Percentiles rank a stretch among this genome's conserved stretches.
Evolutionary conservation across 306 rosid species (phyloP).

Genomic region (Pyrus bretschneideri): DNA sequence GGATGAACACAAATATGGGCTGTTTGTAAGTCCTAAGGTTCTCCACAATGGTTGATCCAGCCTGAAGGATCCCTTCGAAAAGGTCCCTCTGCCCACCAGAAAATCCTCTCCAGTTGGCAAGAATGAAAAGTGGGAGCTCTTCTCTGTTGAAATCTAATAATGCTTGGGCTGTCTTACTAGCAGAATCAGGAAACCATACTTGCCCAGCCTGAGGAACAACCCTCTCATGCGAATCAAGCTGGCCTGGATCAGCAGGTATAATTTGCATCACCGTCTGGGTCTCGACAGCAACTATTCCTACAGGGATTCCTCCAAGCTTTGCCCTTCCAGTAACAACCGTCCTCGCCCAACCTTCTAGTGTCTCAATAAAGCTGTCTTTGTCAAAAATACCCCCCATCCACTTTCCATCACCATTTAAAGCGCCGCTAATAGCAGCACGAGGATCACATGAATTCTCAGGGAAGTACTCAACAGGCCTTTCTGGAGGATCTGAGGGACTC

Average conservation of each 20-base stretch:
- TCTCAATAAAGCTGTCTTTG: conserved; percentile 94
- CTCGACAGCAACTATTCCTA: conserved; percentile 91
- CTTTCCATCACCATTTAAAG: conserved; percentile 50
- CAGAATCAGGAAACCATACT: conserved; percentile 99
- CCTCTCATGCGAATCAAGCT: conserved; percentile 92
- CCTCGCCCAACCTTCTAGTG: conserved; percentile 98
- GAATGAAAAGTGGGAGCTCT: conserved; percentile 91
- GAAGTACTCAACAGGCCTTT: conserved; percentile 68
- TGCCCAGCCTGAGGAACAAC: conserved; percentile 99
- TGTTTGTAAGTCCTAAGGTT: conserved; percentile 94
- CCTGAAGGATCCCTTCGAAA: conserved; percentile 98
- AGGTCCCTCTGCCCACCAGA: conserved; percentile 99
- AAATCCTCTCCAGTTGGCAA: conserved; percentile 98
- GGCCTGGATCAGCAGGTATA: conserved; percentile 99
- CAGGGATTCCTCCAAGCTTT: conserved; percentile 98
- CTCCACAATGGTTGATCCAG: conserved; percentile 98
- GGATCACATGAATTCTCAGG: conserved; percentile 97
- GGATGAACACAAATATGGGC: conserved; percentile 89
- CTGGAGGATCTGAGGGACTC: conserved; percentile 80
- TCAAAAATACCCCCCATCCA: conserved; percentile 97
- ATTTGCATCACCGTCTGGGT: conserved; percentile 97
- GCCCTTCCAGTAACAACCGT: conserved; percentile 97
- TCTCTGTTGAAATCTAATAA: conserved; percentile 89
- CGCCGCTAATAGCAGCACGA: conserved; percentile 83
- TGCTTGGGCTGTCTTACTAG: conserved; percentile 91